Evolutionary conservation across 1,284 basidiomycete genomes (phyloP).

Genomic region (Wolfiporia cocos): DNA sequence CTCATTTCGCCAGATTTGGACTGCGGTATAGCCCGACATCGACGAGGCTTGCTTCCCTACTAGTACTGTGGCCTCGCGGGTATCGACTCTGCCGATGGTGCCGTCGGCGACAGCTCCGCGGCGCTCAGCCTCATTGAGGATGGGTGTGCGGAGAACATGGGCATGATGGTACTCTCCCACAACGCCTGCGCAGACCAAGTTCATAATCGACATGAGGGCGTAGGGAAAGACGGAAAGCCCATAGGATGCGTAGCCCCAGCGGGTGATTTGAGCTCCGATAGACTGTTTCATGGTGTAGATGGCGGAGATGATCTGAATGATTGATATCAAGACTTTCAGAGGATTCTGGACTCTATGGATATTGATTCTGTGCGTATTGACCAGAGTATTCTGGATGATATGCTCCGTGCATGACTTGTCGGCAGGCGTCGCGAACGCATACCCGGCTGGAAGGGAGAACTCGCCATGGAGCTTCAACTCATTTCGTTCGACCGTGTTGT

Average conservation of each 20-base stretch:
- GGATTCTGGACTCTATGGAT: neutral
- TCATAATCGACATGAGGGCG: slow-evolving; percentile 6
- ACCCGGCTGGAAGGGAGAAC: neutral
- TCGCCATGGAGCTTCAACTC: slow-evolving; percentile 5
- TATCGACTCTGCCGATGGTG: neutral
- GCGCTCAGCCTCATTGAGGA: slow-evolving; percentile 3
- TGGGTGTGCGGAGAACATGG: slow-evolving; percentile 4
- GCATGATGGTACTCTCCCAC: slow-evolving; percentile 4
- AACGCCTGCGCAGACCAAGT: slow-evolving; percentile 1
- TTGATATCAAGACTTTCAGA: slow-evolving; percentile 1
- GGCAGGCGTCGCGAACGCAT: slow-evolving; percentile 2
- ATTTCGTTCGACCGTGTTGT: too few species aligned
- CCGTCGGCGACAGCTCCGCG: neutral
- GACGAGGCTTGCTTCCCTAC: too few species aligned
- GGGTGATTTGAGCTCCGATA: neutral
- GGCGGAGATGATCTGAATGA: slow-evolving; percentile 6
- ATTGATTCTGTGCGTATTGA: neutral
- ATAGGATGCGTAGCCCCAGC: slow-evolving; percentile 6
- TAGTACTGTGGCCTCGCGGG: too few species aligned
- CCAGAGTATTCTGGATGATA: neutral
- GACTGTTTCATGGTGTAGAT: slow-evolving; percentile 1
- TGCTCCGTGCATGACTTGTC: slow-evolving; percentile 1
- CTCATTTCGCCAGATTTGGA: too few species aligned
- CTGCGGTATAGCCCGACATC: too few species aligned
- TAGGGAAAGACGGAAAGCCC: slow-evolving; percentile 6